Evolutionary conservation across 2,329 filamentous ascomycete species (phyloP), one percentile per base, ranked within the genome.

Genomic region (Fusarium euwallaceae): DNA sequence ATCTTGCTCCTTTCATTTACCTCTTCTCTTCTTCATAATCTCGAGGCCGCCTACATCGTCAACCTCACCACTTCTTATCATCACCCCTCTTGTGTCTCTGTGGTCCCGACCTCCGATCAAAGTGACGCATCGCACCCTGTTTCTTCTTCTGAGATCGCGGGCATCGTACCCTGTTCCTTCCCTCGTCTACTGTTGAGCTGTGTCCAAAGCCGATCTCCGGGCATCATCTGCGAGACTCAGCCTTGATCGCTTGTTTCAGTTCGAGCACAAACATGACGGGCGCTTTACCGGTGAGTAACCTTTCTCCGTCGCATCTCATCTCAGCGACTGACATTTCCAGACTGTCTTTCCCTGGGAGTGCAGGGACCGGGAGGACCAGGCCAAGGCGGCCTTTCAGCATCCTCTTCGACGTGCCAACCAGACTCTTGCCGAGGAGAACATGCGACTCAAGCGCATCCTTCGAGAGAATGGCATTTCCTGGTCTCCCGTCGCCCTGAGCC

Each of bases 401-500:
- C 87, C 87, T 36, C 80, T 88, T n/a, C 87, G 87, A 32, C 80
- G 80, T 64, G 82, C 84, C 73, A 88, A 88, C 61, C 82, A 83
- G 72, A 79, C 81, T 59, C 83, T 90, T 4, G 71, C 81, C 16
- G 85, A 87, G 20, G 88, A 90, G 78, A 89, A 88, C 68, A 61
- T 86, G 78, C 80, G 78, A 37, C 81, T 90, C 59, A 90, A 90
- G 80, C 84, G 83, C 45, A 83, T 89, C 8, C 81, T 90, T 37
- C 86, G 87, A 29, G 84, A 88, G 68, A 86, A 88, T 76, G 85
- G 85, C 37, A 88, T 89, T 68, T 81, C 86, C 4, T 89, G 88
- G 88, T 87, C 85, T 6, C 78, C 83, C 8, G 69, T 82, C 61
- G 78, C 82, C 7, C 80, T 80, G 63, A 81, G 71, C 36, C 82